These are phyloP conservation scores for Dujonia santamariae DNA, from an alignment of 1,139 yeast species.

Conservation along the genomic window DNA sequence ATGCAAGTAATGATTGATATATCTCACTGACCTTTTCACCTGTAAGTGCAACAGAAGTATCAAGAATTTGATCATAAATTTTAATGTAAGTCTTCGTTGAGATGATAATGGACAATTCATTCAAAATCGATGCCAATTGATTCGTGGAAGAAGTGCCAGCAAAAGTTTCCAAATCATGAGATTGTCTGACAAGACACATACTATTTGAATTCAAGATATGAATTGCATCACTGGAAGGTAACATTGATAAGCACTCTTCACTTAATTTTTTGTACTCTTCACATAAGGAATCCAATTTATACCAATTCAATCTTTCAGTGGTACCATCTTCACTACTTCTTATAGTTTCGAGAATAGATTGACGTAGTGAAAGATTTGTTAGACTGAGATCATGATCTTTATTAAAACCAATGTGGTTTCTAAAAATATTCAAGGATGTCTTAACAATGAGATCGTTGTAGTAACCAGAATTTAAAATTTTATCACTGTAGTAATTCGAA, in stretches of 20 bases:
- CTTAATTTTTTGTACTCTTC: slow-evolving; percentile 61
- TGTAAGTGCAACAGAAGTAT: slow-evolving; percentile 13
- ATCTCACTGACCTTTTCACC: slow-evolving; percentile 17
- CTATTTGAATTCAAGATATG: slow-evolving; percentile 33
- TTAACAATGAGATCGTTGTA: slow-evolving; percentile 43
- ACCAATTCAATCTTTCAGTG: slow-evolving; percentile 37
- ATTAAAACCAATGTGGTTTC: slow-evolving; percentile 22
- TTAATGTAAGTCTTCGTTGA: slow-evolving; percentile 27
- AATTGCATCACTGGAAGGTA: slow-evolving; percentile 11
- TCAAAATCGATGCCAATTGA: slow-evolving; percentile 21
- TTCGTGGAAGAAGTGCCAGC: slow-evolving; percentile 13
- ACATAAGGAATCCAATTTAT: slow-evolving; percentile 59
- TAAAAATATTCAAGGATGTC: slow-evolving; percentile 36
- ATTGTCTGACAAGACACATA: slow-evolving; percentile 28
- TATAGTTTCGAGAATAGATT: slow-evolving; percentile 22
- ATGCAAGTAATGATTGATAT: slow-evolving; percentile 20
- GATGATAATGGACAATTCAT: slow-evolving; percentile 18
- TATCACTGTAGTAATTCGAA: slow-evolving; percentile 36
- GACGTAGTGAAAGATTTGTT: slow-evolving; percentile 13
- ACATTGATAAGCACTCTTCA: slow-evolving; percentile 43
- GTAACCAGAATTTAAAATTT: slow-evolving; percentile 46
- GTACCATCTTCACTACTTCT: slow-evolving; percentile 9
- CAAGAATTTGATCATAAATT: slow-evolving; percentile 16
- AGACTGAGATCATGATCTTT: slow-evolving; percentile 6
- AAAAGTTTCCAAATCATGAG: slow-evolving; percentile 17